Conservation (phyloP, 2,329 filamentous ascomycete species). For the Penicillium sp. region DNA sequence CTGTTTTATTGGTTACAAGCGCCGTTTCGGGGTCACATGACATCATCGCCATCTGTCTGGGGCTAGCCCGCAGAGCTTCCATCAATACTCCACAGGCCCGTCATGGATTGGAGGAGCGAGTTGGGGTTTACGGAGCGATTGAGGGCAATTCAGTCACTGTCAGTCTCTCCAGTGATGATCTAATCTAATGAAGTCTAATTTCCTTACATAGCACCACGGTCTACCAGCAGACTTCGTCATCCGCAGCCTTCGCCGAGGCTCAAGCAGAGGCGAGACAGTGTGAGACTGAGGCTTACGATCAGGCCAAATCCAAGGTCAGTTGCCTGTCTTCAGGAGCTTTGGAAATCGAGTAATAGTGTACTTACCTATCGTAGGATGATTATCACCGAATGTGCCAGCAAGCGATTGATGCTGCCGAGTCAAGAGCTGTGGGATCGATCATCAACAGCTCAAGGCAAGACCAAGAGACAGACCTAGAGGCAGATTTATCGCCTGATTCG, state of each 20-base stretch:
- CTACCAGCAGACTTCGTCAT: constrained; percentile 51
- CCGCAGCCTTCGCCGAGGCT: constrained; percentile 52
- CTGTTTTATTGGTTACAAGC: constrained; percentile 7
- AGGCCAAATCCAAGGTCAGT: constrained; percentile 44
- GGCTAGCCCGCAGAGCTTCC: constrained; percentile 24
- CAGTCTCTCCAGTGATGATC: constrained; percentile 37
- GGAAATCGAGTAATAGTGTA: not conserved
- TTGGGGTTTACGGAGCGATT: constrained; percentile 65
- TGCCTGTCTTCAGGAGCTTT: not conserved
- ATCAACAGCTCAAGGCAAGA: constrained; percentile 31
- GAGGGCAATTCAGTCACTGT: constrained; percentile 66
- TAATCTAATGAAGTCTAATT: constrained; percentile 20
- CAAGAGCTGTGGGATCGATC: constrained; percentile 23
- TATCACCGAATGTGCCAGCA: constrained; percentile 52
- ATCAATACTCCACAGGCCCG: constrained; percentile 46
- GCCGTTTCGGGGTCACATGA: constrained; percentile 23
- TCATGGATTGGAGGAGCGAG: constrained; percentile 53
- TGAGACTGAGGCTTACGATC: constrained; percentile 56
- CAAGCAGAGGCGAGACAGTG: constrained; percentile 64
- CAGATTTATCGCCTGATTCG: constrained; percentile 20
- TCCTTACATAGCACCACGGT: constrained; percentile 49
- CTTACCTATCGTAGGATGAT: constrained; percentile 56
- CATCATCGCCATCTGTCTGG: constrained; percentile 21
- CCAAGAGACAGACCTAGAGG: constrained; percentile 20
- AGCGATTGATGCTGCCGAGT: constrained; percentile 39